Evolutionary conservation across 2,329 filamentous ascomycete species (phyloP), one percentile per base, ranked within the genome.

Genomic region (Blumeriella jaapii): DNA sequence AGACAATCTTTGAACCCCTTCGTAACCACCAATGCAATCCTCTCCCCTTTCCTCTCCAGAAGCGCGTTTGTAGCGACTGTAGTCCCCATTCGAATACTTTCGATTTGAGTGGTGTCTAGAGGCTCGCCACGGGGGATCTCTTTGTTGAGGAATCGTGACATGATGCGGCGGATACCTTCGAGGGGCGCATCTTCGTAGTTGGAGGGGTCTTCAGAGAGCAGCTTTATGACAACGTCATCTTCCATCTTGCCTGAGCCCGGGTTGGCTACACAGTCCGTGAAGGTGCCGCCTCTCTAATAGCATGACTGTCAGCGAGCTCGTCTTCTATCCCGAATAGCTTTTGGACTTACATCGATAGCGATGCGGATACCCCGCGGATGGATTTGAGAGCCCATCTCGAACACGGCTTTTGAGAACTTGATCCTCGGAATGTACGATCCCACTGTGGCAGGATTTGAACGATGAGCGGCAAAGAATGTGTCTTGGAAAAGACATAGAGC

Each of bases 41-140:
- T 76, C 61, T 93, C 86, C 30, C 87, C 87, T 59, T 94, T 94
- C 39, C 87, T 68, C 59, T 95, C 87, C 2, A 95, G 67, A 37
- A 95, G 61, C 0, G 87, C 87, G 57, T 95, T 95, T 1, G 87
- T 95, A 7, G 87, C 87, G 9, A 95, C 86, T 0, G 87, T 95
- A 1, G 87, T 95, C 28, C 87, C 87, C 87, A 95, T 95, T 30
- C 87, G 79, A 55, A 95, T 94, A 36, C 82, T 86, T 49, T 91
- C 83, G 49, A 95, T 93, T 52, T 77, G 63, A 12, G 76, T 73
- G 1, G 86, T 94, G 57, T 94, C 85, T 6, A 94, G 64, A 1
- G 81, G 65, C 55, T 86, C 67, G 16, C 84, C 85, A 30, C 86
- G 76, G 3, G 83, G 82, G 28, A 93, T 86, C 4, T 89, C 78